Evolutionary conservation across 495 filamentous ascomycete species (phyloP).

Genomic region (Cenococcum geophilum): DNA sequence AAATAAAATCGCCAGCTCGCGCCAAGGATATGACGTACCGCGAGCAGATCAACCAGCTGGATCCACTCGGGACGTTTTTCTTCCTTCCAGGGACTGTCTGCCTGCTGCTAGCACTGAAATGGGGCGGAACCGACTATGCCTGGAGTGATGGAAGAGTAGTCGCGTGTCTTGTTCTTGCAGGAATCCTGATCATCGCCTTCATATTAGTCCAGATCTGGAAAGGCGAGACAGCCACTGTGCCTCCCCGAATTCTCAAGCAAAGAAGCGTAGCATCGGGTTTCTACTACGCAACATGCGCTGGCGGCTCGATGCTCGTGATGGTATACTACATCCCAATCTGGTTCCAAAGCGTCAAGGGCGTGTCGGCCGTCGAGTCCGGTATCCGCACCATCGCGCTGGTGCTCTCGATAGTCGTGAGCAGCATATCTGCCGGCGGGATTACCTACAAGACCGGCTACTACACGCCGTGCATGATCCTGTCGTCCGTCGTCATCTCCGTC

Average conservation of each 20-base stretch:
- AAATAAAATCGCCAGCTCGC: slow-evolving; percentile 27
- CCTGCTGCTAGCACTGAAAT: slow-evolving; percentile 59
- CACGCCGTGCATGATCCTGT: slow-evolving; percentile 51
- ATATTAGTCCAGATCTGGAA: slow-evolving; percentile 47
- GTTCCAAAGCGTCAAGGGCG: slow-evolving; percentile 28
- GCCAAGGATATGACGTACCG: slow-evolving; percentile 27
- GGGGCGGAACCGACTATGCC: slow-evolving; percentile 50
- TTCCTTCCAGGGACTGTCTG: slow-evolving; percentile 51
- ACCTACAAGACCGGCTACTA: slow-evolving; percentile 70
- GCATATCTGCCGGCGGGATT: slow-evolving; percentile 54
- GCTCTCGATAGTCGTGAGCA: slow-evolving; percentile 41
- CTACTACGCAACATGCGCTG: slow-evolving; percentile 37
- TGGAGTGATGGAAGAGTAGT: slow-evolving; percentile 46
- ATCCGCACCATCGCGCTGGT: slow-evolving; percentile 24
- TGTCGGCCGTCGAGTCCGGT: slow-evolving; percentile 22
- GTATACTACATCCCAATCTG: slow-evolving; percentile 29
- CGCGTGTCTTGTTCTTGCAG: slow-evolving; percentile 43
- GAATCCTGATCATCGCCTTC: slow-evolving; percentile 46
- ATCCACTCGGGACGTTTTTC: slow-evolving; percentile 46
- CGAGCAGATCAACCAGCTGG: slow-evolving; percentile 46
- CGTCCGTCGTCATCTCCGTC: slow-evolving; percentile 16
- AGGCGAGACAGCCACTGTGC: slow-evolving; percentile 45
- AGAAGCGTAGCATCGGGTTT: slow-evolving; percentile 41
- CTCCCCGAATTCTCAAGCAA: slow-evolving; percentile 43
- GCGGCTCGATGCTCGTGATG: slow-evolving; percentile 52